Percentiles rank a stretch among this genome's conserved stretches.
Conservation (phyloP, 1,139 yeast genomes). For the Scheffersomyces parashehatae region DNA sequence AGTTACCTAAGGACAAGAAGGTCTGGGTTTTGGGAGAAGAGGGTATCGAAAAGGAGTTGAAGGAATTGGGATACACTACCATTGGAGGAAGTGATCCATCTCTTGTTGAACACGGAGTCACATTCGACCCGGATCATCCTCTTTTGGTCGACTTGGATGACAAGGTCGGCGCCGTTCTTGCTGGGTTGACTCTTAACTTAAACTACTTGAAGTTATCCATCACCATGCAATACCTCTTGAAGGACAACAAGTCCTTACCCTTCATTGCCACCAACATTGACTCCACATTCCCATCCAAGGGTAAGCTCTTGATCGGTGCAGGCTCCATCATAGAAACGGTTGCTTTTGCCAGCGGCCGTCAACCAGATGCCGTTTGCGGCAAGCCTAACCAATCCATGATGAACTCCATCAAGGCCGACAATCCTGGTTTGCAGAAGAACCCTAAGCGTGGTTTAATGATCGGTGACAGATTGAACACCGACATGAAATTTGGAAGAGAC, state of each 20-base stretch:
- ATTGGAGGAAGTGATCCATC: constrained; percentile 43
- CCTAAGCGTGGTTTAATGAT: constrained; percentile 80
- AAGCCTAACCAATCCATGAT: constrained; percentile 91
- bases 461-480: constrained; percentile 95
- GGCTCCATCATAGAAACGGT: constrained; percentile 86
- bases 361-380: constrained; percentile 72
- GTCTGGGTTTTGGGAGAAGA: constrained; percentile 50
- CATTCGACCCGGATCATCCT: constrained; percentile 35
- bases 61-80: constrained; percentile 43
- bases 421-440: constrained; percentile 46
- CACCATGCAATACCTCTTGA: constrained; percentile 73
- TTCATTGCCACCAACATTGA: constrained; percentile 96
- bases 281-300: constrained; percentile 90
- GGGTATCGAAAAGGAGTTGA: constrained; percentile 46
- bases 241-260: constrained; percentile 60
- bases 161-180: constrained; percentile 81
- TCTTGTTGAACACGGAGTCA: constrained; percentile 29
- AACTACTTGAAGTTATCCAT: constrained; percentile 81
- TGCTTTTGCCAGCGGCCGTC: constrained; percentile 73
- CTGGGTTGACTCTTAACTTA: constrained; percentile 76
- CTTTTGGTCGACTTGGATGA: constrained; percentile 55
- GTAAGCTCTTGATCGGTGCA: constrained; percentile 87
- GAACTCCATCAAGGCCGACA: constrained; percentile 79
- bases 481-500: constrained; percentile 84
- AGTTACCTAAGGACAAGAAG: constrained; percentile 64